Conservation (phyloP, 2,329 filamentous ascomycete genomes). For the Aspergillus pseudoviridinutans region DNA sequence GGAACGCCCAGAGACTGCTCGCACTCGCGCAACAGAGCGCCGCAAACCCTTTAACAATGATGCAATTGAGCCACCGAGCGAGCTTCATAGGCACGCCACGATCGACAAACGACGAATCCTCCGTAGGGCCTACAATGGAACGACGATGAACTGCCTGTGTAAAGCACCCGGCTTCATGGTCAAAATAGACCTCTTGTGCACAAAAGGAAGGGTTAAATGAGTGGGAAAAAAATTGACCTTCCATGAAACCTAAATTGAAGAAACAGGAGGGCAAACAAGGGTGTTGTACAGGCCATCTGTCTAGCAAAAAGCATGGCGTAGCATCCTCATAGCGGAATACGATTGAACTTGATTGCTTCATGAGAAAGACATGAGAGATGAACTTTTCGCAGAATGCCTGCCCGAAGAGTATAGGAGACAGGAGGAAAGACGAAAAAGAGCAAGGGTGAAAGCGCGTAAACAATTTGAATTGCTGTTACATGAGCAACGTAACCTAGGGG, state of each 20-base stretch:
- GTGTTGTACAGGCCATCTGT: constrained; percentile 36
- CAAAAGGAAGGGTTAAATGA: constrained; percentile 8
- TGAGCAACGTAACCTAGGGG: constrained; percentile 29
- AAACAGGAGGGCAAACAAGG: constrained; percentile 18
- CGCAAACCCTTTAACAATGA: constrained; percentile 4
- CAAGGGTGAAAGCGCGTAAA: constrained; percentile 25
- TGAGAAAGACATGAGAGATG: constrained; percentile 27
- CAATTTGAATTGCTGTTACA: constrained; percentile 37
- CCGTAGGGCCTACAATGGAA: constrained; percentile 21
- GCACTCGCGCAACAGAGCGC: constrained; percentile 6
- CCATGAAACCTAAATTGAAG: constrained; percentile 17
- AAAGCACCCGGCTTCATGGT: constrained; percentile 8
- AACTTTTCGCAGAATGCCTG: constrained; percentile 46
- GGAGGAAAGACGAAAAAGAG: constrained; percentile 14
- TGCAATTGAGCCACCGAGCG: constrained; percentile 13
- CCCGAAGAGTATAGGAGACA: constrained; percentile 33
- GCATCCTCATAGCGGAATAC: constrained; percentile 32
- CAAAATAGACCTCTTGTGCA: constrained; percentile 6
- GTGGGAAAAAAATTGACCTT: constrained; percentile 14
- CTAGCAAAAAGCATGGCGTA: constrained; percentile 30
- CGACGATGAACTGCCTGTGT: constrained; percentile 7
- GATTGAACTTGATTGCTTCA: constrained; percentile 38
- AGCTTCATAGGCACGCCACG: constrained; percentile 13
- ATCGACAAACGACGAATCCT: constrained; percentile 11
- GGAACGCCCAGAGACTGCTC: constrained; percentile 9